Base-by-base conservation (phyloP, 257 asterid genomes). In the Henckelia pumila region DNA sequence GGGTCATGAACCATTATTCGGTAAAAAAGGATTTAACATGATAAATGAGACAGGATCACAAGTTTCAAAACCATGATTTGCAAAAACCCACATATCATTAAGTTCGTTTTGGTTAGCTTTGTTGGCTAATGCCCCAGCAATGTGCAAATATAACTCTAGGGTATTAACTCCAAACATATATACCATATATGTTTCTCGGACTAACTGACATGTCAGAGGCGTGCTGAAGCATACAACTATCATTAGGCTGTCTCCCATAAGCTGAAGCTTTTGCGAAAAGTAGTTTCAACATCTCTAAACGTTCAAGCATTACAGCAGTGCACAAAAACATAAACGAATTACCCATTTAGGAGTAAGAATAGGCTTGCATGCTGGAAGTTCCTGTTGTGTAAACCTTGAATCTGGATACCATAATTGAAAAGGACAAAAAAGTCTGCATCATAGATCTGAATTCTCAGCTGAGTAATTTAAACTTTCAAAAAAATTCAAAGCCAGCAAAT, bases 291-390 rank as follows among this genome's bases (percentile, higher is more conserved):
- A 37, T 37, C 49, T 9, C 63, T 10, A 25, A 49, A 67, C 28
- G 65, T 17, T 10, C 23, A 56, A 21, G 30, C 11, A 50, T 40
- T n/a, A 68, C 8, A 56, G 40, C 2, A 61, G 58, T 61, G 32
- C 29, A 28, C 63, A 56, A 58, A 76, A 63, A 14, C 61, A 17
- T 59, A 61, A 64, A 59, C 24, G 32, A 32, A 44, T 68, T 75
- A 92, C 98, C 99, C 99, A 94, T 85, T 84, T 85, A 30, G 99
- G 99, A 53, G 99, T 91, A 58, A 94, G 85, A 70, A 94, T 91
- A 26, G 99, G 98, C 70, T 94, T 94, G 91, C 96, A 94, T 7
- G 99, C 99, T 3, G 97, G 99, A 72, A 94, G 91, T 74, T 91
- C 98, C 78, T 94, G 99, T 61, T 94, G 99, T 2, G 98, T 88